Percentiles rank a stretch among this genome's conserved stretches.
phyloP scores from a whole-genome alignment of 495 filamentous ascomycete genomes.

The Arthonia radiata region DNA sequence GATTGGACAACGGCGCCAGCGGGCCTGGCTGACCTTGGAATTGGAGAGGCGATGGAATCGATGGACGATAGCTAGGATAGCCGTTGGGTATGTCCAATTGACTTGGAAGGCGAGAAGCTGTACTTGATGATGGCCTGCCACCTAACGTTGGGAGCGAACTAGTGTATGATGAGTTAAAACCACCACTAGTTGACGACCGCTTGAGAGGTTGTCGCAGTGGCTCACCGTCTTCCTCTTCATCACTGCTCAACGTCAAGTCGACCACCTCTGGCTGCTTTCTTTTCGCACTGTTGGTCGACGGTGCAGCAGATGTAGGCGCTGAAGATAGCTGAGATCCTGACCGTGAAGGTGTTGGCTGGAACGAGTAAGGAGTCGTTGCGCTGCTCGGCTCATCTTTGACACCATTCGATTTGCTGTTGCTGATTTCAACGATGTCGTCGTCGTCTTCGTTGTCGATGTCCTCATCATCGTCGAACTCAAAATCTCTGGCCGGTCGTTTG shows the following conservation, averaged over 20 bases:
- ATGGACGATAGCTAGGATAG: too few relatives aligned
- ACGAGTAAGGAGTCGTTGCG: constrained; percentile 8
- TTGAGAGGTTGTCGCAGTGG: too few relatives aligned
- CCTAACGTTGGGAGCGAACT: too few relatives aligned
- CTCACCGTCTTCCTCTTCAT: constrained; percentile 52
- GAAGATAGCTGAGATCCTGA: constrained; percentile 22
- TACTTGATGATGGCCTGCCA: too few relatives aligned
- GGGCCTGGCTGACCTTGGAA: too few relatives aligned
- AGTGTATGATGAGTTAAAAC: too few relatives aligned
- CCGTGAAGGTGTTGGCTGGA: constrained; percentile 21
- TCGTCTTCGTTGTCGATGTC: constrained; percentile 29
- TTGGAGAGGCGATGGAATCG: too few relatives aligned
- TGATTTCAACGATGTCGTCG: constrained; percentile 46
- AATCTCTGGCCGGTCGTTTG: constrained; percentile 11
- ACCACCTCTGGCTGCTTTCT: constrained; percentile 45
- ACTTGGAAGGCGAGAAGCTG: too few relatives aligned
- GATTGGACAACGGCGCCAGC: too few relatives aligned
- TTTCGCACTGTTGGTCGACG: constrained; percentile 19
- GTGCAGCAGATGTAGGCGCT: constrained; percentile 18
- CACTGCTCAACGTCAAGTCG: constrained; percentile 53
- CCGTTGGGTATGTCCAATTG: too few relatives aligned
- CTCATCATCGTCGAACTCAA: constrained; percentile 28
- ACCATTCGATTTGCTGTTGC: constrained; percentile 20
- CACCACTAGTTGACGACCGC: too few relatives aligned
- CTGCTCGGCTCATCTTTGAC: constrained; percentile 27